phyloP scores from a whole-genome alignment of 768 basidiomycete species.

The Mycena alexandri region DNA sequence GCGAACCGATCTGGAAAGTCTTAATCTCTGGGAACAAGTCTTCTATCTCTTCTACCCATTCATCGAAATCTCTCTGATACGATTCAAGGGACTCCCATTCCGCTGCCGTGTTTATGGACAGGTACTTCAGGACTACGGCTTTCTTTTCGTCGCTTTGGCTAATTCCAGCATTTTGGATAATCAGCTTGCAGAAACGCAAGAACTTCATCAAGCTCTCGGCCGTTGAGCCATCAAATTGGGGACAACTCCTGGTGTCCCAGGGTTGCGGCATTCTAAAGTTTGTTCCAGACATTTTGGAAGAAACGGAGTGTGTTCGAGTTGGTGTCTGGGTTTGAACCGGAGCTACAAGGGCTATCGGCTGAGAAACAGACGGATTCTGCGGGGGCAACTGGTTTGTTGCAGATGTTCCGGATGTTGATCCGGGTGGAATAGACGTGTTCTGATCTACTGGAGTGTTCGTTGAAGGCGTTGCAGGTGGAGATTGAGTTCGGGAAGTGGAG shows the following conservation, averaged over 20 bases:
- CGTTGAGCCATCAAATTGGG: neutral
- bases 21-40: neutral
- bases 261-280: too few species aligned
- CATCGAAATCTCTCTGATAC: neutral
- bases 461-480: too few species aligned
- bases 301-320: too few species aligned
- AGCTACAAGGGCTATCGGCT: too few species aligned
- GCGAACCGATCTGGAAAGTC: neutral
- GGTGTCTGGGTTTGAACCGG: too few species aligned
- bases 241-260: neutral
- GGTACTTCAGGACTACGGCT: neutral
- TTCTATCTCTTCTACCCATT: neutral
- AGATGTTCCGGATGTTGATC: too few species aligned
- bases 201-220: slow-evolving; percentile 1
- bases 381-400: too few species aligned
- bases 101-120: neutral
- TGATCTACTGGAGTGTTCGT: too few species aligned
- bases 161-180: neutral
- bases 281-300: too few species aligned
- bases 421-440: too few species aligned
- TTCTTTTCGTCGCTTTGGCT: neutral
- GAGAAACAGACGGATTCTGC: too few species aligned
- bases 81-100: neutral
- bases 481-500: too few species aligned
- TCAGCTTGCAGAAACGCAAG: neutral